Evolutionary conservation across 2,329 filamentous ascomycete species (phyloP).

Genomic region (Harringtonia lauricola): DNA sequence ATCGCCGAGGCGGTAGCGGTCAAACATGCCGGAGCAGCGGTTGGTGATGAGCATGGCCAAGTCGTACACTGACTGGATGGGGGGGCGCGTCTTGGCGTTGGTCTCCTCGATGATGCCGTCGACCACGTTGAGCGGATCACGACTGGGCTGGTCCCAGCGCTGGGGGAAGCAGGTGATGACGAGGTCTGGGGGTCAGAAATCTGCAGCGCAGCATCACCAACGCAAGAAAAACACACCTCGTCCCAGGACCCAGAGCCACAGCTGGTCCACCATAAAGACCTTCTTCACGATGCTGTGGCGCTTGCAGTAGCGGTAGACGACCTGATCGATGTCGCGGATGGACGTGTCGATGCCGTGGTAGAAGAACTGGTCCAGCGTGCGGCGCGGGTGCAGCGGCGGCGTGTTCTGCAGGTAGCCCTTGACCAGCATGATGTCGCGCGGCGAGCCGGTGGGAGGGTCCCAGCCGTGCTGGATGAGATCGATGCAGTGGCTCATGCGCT

Average conservation of each 20-base stretch:
- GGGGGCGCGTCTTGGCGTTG: constrained; percentile 50
- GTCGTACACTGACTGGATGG: constrained; percentile 49
- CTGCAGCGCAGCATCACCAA: too few relatives aligned
- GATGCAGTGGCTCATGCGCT: constrained; percentile 45
- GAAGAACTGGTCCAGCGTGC: constrained; percentile 56
- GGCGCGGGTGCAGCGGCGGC: constrained; percentile 43
- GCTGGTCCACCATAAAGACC: constrained; percentile 58
- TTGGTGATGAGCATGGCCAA: constrained; percentile 50
- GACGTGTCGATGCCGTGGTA: constrained; percentile 54
- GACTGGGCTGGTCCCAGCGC: constrained; percentile 47
- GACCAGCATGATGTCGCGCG: constrained; percentile 33
- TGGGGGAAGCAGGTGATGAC: constrained; percentile 50
- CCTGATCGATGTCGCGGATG: constrained; percentile 49
- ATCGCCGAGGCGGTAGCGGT: constrained; percentile 44
- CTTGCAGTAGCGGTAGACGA: constrained; percentile 47
- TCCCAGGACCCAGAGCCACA: constrained; percentile 54
- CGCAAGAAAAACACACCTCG: constrained; percentile 17
- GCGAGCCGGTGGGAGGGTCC: constrained; percentile 15
- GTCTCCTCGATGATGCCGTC: constrained; percentile 54
- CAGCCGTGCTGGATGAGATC: constrained; percentile 19
- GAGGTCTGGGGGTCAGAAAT: constrained; percentile 40
- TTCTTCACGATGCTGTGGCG: constrained; percentile 34
- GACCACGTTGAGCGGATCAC: constrained; percentile 51
- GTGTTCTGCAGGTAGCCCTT: constrained; percentile 33
- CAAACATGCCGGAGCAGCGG: constrained; percentile 49